Evolutionary conservation across 1,139 yeast genomes (phyloP), one percentile per base, ranked within the genome.

Genomic region (Yamadazyma atmosphaerica): DNA sequence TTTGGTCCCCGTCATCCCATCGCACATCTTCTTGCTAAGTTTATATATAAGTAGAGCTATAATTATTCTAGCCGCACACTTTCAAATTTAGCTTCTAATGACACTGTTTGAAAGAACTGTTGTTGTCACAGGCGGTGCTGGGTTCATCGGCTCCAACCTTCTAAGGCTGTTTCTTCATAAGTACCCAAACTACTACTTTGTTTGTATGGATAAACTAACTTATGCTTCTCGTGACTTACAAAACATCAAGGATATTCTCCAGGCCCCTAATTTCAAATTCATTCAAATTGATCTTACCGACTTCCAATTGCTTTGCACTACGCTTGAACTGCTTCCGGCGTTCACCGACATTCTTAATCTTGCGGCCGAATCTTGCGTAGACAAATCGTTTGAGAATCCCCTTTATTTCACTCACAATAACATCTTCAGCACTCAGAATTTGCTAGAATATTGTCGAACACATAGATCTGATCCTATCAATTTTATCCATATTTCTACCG

Each of bases 311-410:
- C 35, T 62, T 17, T 34, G 32, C 9, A 35, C 42, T 1, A 24
- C 52, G 4, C 46, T 45, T 11, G 28, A 34, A 23, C 16, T 37
- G 3, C 38, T 59, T 42, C 36, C 47, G 6, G 51, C 17, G 4
- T 4, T 73, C 21, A 63, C 65, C 10, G 63, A 67, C 2, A 61
- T 79, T 15, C 49, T 79, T 16, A 74, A 79, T 48, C 62, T 78
- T 48, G 85, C 85, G 0, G 85, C 84, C 4, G 81, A 78, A 46
- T 70, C 81, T 28, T 72, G 74, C 46, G 85, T 79, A 7, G 84
- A 79, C 50, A 63, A 63, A 33, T 77, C 82, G 10, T 79, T 78
- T 44, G 54, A 56, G 3, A 55, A 64, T 33, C 81, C 83, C 0
- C 40, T 62, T n/a, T 58, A 55, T 35, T 78, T 77, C 52, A 68